These are phyloP conservation scores for Rubroboletus pulcherrimus DNA, from an alignment of 768 basidiomycete species.

Conservation along the genomic window DNA sequence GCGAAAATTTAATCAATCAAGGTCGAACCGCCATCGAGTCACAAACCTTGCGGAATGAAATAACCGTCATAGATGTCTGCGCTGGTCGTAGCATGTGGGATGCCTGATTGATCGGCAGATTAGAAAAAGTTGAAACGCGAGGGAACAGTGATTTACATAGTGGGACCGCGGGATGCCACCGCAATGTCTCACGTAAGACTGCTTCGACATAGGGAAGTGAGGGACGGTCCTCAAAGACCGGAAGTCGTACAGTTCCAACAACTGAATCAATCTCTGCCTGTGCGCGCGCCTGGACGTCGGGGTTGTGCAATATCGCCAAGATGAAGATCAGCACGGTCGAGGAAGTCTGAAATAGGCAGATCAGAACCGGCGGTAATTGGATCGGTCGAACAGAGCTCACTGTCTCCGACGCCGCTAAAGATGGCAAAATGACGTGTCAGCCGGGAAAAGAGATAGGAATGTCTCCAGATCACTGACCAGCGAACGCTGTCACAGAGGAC, in stretches of 20 bases:
- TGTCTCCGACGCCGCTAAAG: constrained; percentile 28
- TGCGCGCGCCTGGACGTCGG: constrained; percentile 35
- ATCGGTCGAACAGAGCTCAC: constrained; percentile 11
- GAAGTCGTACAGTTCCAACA: constrained; percentile 30
- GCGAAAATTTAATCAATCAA: neutral
- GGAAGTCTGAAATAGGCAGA: constrained; percentile 23
- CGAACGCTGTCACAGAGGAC: constrained; percentile 28
- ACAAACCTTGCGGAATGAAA: constrained; percentile 51
- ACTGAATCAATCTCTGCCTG: constrained; percentile 37
- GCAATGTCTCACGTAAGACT: constrained; percentile 30
- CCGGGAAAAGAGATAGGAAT: neutral
- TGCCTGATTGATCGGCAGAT: constrained; percentile 14
- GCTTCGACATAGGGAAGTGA: constrained; percentile 29
- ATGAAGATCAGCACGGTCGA: constrained; percentile 32
- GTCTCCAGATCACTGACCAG: constrained; percentile 16
- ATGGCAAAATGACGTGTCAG: neutral
- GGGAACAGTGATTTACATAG: constrained; percentile 22
- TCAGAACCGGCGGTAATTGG: neutral
- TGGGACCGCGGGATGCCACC: constrained; percentile 36
- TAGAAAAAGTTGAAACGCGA: neutral
- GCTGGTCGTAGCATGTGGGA: constrained; percentile 34
- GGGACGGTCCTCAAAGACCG: constrained; percentile 27
- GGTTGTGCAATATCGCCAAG: constrained; percentile 36
- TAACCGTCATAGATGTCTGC: constrained; percentile 46
- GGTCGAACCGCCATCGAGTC: too few relatives aligned